These are phyloP conservation scores for Dovyalis caffra DNA, from an alignment of 345 rosid species.

Conservation along the genomic window DNA sequence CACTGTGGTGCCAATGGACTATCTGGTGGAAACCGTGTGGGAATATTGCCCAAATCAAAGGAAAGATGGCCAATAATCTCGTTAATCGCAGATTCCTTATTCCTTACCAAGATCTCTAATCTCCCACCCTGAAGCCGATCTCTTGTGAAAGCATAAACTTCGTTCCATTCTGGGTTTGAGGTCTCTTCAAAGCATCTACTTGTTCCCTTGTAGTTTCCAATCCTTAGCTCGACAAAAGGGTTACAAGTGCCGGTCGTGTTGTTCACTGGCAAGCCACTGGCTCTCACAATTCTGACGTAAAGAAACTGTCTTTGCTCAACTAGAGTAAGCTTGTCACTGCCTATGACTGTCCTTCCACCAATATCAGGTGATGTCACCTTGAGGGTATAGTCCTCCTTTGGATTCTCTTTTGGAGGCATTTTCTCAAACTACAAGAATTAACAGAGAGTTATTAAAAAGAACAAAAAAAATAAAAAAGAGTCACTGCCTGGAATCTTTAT, in stretches of 20 bases:
- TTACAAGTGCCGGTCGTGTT: slow-evolving; percentile 13
- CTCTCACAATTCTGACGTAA: slow-evolving; percentile 38
- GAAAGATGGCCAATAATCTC: slow-evolving; percentile 36
- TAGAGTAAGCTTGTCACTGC: slow-evolving; percentile 41
- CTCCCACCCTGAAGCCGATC: slow-evolving; percentile 37
- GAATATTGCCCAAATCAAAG: slow-evolving; percentile 31
- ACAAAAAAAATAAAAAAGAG: background rate
- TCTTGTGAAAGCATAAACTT: slow-evolving; percentile 48
- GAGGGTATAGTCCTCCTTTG: slow-evolving; percentile 36
- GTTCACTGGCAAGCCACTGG: slow-evolving; percentile 29
- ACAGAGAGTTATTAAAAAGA: too few species aligned
- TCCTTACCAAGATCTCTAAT: slow-evolving; percentile 35
- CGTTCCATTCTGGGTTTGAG: slow-evolving; percentile 39
- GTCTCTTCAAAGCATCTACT: slow-evolving; percentile 26
- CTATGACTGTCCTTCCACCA: slow-evolving; percentile 38
- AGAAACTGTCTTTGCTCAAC: slow-evolving; percentile 45
- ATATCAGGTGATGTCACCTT: slow-evolving; percentile 48
- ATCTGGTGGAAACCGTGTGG: slow-evolving; percentile 37
- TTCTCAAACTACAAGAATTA: background rate
- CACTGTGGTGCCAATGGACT: slow-evolving; percentile 49
- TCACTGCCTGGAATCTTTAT: too few species aligned
- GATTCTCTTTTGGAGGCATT: slow-evolving; percentile 19
- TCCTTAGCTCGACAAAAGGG: slow-evolving; percentile 30
- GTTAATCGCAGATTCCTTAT: slow-evolving; percentile 19
- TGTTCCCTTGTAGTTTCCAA: slow-evolving; percentile 36